These are phyloP conservation scores for Mucor lusitanicus DNA, from an alignment of 371 early-diverging fungal species.

Conservation along the genomic window DNA sequence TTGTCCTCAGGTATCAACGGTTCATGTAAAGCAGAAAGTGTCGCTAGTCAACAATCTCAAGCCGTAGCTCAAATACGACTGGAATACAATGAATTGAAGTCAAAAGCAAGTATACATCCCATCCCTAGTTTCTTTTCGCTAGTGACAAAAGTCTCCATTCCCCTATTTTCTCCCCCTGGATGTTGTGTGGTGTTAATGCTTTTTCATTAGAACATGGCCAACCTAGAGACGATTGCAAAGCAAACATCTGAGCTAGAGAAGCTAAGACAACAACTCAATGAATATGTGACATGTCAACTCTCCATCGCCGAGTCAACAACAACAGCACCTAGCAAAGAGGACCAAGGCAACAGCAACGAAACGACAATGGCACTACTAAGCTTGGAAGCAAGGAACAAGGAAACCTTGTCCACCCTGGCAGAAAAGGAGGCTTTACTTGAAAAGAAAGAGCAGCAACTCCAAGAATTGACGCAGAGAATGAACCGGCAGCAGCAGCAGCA, in stretches of 20 bases:
- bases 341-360: not conserved
- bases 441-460: constrained; percentile 29
- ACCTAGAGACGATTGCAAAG: constrained; percentile 39
- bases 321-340: not conserved
- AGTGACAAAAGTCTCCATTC: not conserved
- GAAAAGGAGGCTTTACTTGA: constrained; percentile 29
- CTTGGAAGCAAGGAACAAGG: constrained; percentile 9
- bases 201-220: constrained; percentile 33
- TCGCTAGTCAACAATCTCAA: constrained; percentile 11
- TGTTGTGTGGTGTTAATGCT: not conserved
- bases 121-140: not conserved
- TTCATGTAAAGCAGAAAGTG: not conserved
- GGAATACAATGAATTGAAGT: constrained; percentile 46
- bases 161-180: not conserved
- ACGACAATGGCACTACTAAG: not conserved
- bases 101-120: constrained; percentile 24
- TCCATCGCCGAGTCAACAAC: not conserved
- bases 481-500: constrained; percentile 9
- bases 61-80: constrained; percentile 37
- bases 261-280: constrained; percentile 22
- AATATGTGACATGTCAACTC: not conserved
- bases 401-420: constrained; percentile 12
- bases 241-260: constrained; percentile 43
- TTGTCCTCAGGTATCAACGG: not conserved
- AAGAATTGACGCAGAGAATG: constrained; percentile 24